These are phyloP conservation scores for Saturnispora galanensis DNA, from an alignment of 805 yeast species.

Conservation along the genomic window DNA sequence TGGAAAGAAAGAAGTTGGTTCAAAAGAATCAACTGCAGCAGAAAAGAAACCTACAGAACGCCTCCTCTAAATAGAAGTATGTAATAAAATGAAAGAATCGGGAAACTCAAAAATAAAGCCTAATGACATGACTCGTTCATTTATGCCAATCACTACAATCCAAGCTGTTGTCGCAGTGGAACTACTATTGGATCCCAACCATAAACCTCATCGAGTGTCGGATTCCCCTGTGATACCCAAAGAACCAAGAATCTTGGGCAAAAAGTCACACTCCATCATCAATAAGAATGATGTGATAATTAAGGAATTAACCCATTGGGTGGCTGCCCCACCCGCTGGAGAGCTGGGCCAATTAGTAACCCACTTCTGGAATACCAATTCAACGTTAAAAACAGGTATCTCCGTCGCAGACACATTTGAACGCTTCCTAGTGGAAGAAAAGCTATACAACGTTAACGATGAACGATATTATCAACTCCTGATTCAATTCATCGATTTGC, in stretches of 20 bases:
- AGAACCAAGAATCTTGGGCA: slow-evolving; percentile 14
- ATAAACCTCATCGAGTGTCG: slow-evolving; percentile 13
- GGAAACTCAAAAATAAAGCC: too few species aligned
- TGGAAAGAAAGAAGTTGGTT: slow-evolving; percentile 73
- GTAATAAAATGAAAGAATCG: too few species aligned
- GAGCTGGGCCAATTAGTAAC: neutral
- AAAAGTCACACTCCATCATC: slow-evolving; percentile 17
- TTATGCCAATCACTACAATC: neutral
- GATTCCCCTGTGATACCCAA: slow-evolving; percentile 15
- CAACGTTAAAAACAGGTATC: neutral
- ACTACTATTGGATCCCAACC: slow-evolving; percentile 18
- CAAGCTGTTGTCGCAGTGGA: slow-evolving; percentile 13
- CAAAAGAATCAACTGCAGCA: slow-evolving; percentile 82
- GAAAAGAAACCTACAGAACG: slow-evolving; percentile 46
- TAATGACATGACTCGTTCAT: neutral
- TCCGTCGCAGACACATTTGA: neutral
- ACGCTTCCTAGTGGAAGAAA: neutral
- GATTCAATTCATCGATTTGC: slow-evolving; percentile 14
- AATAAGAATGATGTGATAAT: slow-evolving; percentile 18
- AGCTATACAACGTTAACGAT: neutral
- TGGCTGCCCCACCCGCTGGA: slow-evolving; percentile 11
- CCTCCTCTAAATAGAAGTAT: neutral
- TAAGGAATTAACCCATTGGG: slow-evolving; percentile 15
- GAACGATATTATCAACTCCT: slow-evolving; percentile 2
- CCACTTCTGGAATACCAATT: neutral